Base-by-base conservation (phyloP, 169 alveolate genomes). In the Perkinsus marinus region DNA sequence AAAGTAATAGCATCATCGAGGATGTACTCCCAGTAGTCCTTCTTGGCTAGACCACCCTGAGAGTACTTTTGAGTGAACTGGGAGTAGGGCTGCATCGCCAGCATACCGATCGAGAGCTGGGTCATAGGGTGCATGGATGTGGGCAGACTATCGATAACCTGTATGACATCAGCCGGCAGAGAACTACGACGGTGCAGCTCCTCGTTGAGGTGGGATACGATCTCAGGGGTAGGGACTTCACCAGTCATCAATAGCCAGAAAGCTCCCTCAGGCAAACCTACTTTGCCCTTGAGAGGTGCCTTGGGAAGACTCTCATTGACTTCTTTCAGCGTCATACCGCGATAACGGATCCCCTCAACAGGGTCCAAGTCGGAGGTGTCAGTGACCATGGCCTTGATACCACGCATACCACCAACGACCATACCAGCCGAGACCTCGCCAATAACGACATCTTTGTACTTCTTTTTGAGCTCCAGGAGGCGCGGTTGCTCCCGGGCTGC, bases 361-460 rank as follows among this genome's bases (percentile, higher is more conserved):
- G 98, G 97, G 92, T 98, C 99, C 47, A 98, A 93, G 90, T 96
- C 96, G 7, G 99, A 97, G 39, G 99, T 97, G 89, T 98, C 99
- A 30, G 98, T 96, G 91, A 97, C 90, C 92, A 98, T 93, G 46
- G 98, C 98, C 17, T 96, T 94, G 93, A 97, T 94, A 39, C 98
- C 98, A 91, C 99, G 95, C 22, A 13, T 30, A 16, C 79, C 79
- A 57, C 79, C 79, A 57, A 57, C 36, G 9, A 57, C 79, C 7
- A 13, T 57, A 57, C 36, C 79, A 2, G 22, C 79, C 7, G 79
- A 13, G 26, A 57, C 22, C 26, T 57, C 79, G 22, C 79, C 79
- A 16, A 57, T 57, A 57, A 57, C 79, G 22, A 13, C 79, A 57
- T 57, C 36, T 13, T 30, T 57, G 34, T 57, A 30, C 7, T 30